Conservation (phyloP, 1,284 basidiomycete species). For the Malassezia cuniculi region DNA sequence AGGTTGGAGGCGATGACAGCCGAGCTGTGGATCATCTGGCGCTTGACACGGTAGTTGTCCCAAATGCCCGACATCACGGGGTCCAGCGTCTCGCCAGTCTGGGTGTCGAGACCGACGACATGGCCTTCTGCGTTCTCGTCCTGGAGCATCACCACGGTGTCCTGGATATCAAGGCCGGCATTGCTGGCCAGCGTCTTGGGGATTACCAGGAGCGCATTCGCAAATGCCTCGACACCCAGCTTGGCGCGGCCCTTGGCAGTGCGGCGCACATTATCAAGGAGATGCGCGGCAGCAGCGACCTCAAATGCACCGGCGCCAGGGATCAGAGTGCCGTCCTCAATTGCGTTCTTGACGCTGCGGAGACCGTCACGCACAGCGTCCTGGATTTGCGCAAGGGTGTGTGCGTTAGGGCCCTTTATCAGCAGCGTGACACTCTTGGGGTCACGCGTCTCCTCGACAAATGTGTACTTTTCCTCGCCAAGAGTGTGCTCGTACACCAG, state of each 20-base stretch:
- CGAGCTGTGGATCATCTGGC: slow-evolving; percentile 92
- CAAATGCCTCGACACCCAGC: slow-evolving; percentile 93
- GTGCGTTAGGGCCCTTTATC: slow-evolving; percentile 74
- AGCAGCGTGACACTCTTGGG: slow-evolving; percentile 94
- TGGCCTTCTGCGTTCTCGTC: slow-evolving; percentile 70
- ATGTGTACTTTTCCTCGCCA: slow-evolving; percentile 97
- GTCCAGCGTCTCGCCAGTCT: slow-evolving; percentile 91
- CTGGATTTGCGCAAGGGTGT: slow-evolving; percentile 91
- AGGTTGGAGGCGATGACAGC: slow-evolving; percentile 96
- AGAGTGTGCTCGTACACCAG: slow-evolving; percentile 98
- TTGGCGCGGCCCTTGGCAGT: slow-evolving; percentile 87
- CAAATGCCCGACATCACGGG: slow-evolving; percentile 88
- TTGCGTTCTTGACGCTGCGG: slow-evolving; percentile 87
- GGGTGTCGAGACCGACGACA: slow-evolving; percentile 75
- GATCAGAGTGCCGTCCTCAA: slow-evolving; percentile 77
- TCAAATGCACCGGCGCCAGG: slow-evolving; percentile 97
- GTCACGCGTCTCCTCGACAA: slow-evolving; percentile 87
- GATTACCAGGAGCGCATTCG: slow-evolving; percentile 84
- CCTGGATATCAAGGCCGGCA: slow-evolving; percentile 94
- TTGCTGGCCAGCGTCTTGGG: slow-evolving; percentile 94
- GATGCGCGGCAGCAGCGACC: slow-evolving; percentile 74
- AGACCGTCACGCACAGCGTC: slow-evolving; percentile 93
- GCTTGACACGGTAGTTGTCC: slow-evolving; percentile 98
- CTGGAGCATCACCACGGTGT: slow-evolving; percentile 78
- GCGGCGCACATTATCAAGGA: slow-evolving; percentile 62